Percentiles rank a stretch among this genome's conserved stretches.
Evolutionary conservation across 768 basidiomycete genomes (phyloP).

Genomic region (Inosperma sp.): DNA sequence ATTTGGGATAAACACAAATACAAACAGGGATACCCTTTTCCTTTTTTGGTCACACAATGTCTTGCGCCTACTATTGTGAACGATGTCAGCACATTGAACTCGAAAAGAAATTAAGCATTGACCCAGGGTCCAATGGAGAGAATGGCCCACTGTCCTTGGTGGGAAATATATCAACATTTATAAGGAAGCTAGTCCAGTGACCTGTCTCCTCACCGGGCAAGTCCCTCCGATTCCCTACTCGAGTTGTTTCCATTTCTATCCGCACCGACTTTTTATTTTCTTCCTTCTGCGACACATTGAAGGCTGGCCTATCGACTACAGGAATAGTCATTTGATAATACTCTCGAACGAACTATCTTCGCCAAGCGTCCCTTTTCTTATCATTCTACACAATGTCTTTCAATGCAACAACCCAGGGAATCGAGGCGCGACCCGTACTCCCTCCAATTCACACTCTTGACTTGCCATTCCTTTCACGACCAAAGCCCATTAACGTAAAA

Average conservation of each 20-base stretch:
- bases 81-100: slow-evolving; percentile 9
- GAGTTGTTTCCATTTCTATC: background rate
- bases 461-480: slow-evolving; percentile 28
- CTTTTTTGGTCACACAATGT: slow-evolving; percentile 6
- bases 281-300: background rate
- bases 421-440: slow-evolving; percentile 42
- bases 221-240: slow-evolving; percentile 16
- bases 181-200: too few relatives aligned
- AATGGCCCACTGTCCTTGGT: too few relatives aligned
- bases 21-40: background rate
- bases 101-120: too few relatives aligned
- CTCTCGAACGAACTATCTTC: slow-evolving; percentile 5
- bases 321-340: slow-evolving; percentile 7
- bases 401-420: slow-evolving; percentile 10
- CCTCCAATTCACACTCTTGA: slow-evolving; percentile 50
- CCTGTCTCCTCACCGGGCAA: too few relatives aligned
- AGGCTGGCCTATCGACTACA: slow-evolving; percentile 6
- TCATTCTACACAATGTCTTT: slow-evolving; percentile 12
- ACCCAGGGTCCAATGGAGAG: too few relatives aligned
- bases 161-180: too few relatives aligned
- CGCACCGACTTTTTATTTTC: background rate
- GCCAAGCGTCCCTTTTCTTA: slow-evolving; percentile 5
- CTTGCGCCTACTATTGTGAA: background rate
- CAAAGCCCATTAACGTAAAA: slow-evolving; percentile 18
- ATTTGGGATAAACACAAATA: slow-evolving; percentile 1